phyloP scores from a whole-genome alignment of 148 eudicot genomes.

The Pouteria glomerata region DNA sequence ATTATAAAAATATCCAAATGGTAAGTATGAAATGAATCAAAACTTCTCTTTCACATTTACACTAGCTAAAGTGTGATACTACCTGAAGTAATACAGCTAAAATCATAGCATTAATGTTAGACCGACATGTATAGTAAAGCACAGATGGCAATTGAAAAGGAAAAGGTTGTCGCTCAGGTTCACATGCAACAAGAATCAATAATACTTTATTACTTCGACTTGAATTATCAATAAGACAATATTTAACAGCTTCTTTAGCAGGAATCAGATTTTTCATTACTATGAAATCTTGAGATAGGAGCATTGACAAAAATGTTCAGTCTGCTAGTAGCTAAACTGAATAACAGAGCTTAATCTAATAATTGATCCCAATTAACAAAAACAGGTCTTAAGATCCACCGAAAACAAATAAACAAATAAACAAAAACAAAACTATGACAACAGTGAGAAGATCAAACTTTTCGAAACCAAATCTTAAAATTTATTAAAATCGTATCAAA shows the following conservation, averaged over 20 bases:
- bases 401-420: too few relatives aligned
- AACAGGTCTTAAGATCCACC: not conserved
- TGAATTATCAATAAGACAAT: not conserved
- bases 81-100: not conserved
- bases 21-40: not conserved
- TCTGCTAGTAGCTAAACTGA: not conserved
- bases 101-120: not conserved
- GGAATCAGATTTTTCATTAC: not conserved
- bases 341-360: not conserved
- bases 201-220: too few relatives aligned
- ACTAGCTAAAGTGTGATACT: constrained; percentile 4
- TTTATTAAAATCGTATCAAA: not conserved
- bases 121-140: not conserved
- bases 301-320: not conserved
- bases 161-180: not conserved
- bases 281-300: not conserved
- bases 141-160: not conserved
- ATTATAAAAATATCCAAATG: not conserved
- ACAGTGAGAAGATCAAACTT: not conserved
- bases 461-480: not conserved
- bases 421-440: not conserved
- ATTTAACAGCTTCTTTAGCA: not conserved
- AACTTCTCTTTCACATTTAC: not conserved
- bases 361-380: not conserved
- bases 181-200: not conserved